Evolutionary conservation across 805 yeast species (phyloP).

Genomic region (Barnettozyma sucrosica): DNA sequence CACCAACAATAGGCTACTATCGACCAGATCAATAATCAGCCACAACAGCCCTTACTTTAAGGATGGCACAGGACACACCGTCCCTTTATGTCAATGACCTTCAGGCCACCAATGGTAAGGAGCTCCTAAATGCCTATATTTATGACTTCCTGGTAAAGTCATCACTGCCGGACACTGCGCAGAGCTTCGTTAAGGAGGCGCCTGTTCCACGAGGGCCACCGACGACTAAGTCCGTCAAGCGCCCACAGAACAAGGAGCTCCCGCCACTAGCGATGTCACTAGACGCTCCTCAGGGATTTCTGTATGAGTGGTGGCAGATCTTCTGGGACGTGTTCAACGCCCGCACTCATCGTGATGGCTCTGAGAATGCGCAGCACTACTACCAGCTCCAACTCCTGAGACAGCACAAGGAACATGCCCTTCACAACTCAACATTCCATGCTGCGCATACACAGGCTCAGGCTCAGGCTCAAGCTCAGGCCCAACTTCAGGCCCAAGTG

Average conservation of each 20-base stretch:
- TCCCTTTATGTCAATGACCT: constrained; percentile 22
- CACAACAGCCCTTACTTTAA: background rate
- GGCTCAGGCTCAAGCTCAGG: constrained; percentile 22
- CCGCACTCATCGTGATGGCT: constrained; percentile 58
- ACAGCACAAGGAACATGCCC: constrained; percentile 53
- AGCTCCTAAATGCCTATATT: constrained; percentile 72
- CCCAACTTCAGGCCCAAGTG: constrained; percentile 15
- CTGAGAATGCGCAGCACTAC: constrained; percentile 63
- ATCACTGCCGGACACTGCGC: constrained; percentile 66
- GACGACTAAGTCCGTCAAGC: constrained; percentile 15
- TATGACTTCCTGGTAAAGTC: constrained; percentile 80
- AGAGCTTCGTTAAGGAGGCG: constrained; percentile 69
- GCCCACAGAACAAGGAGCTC: constrained; percentile 32
- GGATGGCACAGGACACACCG: constrained; percentile 10
- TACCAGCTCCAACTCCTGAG: constrained; percentile 55
- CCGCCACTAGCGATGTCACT: constrained; percentile 50
- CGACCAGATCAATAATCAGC: background rate
- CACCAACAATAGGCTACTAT: background rate
- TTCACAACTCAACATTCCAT: constrained; percentile 38
- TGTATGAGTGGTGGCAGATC: constrained; percentile 94
- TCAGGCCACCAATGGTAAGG: constrained; percentile 32
- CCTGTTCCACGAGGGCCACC: constrained; percentile 39
- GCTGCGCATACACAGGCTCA: constrained; percentile 41
- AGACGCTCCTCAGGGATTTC: constrained; percentile 83
- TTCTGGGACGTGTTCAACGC: constrained; percentile 94